Conservation (phyloP, 352 stramenopile genomes). For the Phytophthora pistaciae region DNA sequence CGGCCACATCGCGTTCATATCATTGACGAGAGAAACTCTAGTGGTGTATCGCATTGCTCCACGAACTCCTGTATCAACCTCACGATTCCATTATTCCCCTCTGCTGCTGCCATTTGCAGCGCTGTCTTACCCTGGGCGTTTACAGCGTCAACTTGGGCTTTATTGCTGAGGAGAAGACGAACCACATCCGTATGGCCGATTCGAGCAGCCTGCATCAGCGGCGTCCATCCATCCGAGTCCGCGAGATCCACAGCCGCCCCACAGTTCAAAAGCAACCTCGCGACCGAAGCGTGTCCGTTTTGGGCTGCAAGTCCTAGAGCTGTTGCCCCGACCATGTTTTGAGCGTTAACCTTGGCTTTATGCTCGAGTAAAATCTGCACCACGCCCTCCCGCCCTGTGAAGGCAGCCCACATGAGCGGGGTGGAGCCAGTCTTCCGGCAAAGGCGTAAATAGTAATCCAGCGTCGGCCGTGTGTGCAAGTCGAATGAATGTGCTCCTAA, state of each 20-base stretch:
- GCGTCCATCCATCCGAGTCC: conserved; percentile 1
- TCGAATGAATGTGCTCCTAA: neutral
- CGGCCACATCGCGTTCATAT: neutral
- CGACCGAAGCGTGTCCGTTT: neutral
- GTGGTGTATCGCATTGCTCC: neutral
- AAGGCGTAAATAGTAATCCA: neutral
- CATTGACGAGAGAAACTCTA: neutral
- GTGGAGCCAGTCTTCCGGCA: conserved; percentile 8
- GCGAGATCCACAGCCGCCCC: conserved; percentile 1
- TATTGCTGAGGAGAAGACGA: neutral
- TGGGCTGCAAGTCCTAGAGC: neutral
- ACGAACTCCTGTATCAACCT: neutral
- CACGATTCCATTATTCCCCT: neutral
- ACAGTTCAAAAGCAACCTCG: neutral
- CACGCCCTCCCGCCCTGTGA: conserved; percentile 6
- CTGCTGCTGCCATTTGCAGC: neutral
- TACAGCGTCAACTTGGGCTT: neutral
- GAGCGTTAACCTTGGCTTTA: conserved; percentile 4
- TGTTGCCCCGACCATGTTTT: conserved; percentile 1
- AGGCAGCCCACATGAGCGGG: conserved; percentile 15
- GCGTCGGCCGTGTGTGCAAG: neutral
- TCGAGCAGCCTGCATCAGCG: neutral
- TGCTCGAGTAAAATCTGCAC: conserved; percentile 9
- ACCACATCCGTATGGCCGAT: conserved; percentile 4
- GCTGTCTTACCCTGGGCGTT: neutral